Base-by-base conservation (phyloP, 371 early-diverging fungal species). In the Funneliformis caledonium region DNA sequence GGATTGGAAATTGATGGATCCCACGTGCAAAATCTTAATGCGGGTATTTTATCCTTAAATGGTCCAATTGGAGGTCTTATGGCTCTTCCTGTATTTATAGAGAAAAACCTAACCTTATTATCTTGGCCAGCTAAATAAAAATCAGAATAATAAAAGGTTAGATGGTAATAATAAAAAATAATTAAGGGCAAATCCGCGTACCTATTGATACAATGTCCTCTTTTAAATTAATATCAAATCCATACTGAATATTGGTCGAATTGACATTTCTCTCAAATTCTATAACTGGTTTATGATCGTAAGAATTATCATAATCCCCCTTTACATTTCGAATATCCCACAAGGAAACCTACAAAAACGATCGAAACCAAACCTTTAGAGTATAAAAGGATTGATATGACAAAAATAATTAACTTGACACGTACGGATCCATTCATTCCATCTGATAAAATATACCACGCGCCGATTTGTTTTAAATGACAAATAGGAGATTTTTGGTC, bases 371-470 rank as follows among this genome's bases (percentile, higher is more conserved):
- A 52, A 4, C 12, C 16, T 16, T 52, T 16, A 26, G 26, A 26
- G 11, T 10, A 31, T 7, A 19, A 65, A 26, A 26, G 7, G 14
- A 14, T 67, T 56, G 16, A 56, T 19, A 7, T 56, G 14, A 16
- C 14, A 52, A 31, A 37, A 37, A 37, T 1, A 37, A 26, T 31
- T 26, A 26, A 31, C 19, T n/a, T 42, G 22, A 52, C 31, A 73
- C 73, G 16, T 73, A 76, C 76, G 1, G 76, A 76, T 19, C 76
- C 76, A 76, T 76, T n/a, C 76, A 76, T 76, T 33, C 62, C 76
- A 76, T 64, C 64, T 61, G 56, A 10, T 47, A 76, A n/a, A 26
- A 76, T 33, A 62, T 76, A 76, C 60, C 60, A 76, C 9, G 45
- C 22, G 26, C 76, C 62, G 37, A 76, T 43, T 22, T 60, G 62